These are phyloP conservation scores for Patellaria atrata DNA, from an alignment of 495 filamentous ascomycete genomes.

Conservation along the genomic window DNA sequence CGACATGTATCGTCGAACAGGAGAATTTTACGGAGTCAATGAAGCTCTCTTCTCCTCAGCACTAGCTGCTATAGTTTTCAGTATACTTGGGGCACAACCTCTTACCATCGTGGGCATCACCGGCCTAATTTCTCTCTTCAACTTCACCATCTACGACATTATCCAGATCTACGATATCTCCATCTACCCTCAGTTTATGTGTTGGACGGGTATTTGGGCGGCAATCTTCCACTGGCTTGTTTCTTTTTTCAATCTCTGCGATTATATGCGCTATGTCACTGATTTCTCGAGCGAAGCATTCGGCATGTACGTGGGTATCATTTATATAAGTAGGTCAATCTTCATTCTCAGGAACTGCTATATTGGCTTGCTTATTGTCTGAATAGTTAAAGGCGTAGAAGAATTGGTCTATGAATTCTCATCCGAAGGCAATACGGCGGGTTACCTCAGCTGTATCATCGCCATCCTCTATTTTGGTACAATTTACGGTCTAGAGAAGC, in stretches of 20 bases:
- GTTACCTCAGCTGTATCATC: constrained; percentile 20
- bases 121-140: constrained; percentile 23
- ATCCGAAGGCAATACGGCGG: constrained; percentile 7
- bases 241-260: constrained; percentile 23
- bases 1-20: constrained; percentile 26
- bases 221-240: constrained; percentile 27
- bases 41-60: constrained; percentile 29
- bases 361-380: background rate
- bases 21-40: constrained; percentile 28
- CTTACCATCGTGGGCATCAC: constrained; percentile 5
- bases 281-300: constrained; percentile 26
- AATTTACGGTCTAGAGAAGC: constrained; percentile 22
- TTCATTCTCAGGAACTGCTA: too few species aligned
- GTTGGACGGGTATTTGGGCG: constrained; percentile 27
- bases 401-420: constrained; percentile 22
- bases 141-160: constrained; percentile 31
- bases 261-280: constrained; percentile 29
- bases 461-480: constrained; percentile 24
- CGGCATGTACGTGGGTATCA: constrained; percentile 27
- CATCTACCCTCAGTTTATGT: constrained; percentile 25
- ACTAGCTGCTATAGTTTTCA: constrained; percentile 27
- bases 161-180: constrained; percentile 17
- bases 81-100: constrained; percentile 8
- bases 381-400: constrained; percentile 27
- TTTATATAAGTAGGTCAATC: constrained; percentile 19